These are phyloP conservation scores for Leucogyrophana mollusca DNA, from an alignment of 768 basidiomycete genomes.

Conservation along the genomic window DNA sequence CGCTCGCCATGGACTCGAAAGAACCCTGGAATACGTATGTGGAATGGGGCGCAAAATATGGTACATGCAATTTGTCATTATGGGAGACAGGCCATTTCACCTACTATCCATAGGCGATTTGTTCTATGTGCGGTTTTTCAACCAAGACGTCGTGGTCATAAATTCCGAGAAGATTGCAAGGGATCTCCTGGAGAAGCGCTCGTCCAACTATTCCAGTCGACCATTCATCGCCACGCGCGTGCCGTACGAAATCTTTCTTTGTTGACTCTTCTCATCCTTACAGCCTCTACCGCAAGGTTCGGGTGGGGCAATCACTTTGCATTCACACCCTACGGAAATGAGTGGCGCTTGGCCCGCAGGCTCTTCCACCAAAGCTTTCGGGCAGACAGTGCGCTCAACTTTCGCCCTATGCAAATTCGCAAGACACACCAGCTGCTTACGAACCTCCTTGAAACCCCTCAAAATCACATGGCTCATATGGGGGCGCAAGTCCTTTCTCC, in stretches of 20 bases:
- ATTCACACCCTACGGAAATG: slow-evolving; percentile 26
- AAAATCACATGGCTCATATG: slow-evolving; percentile 21
- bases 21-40: slow-evolving; percentile 15
- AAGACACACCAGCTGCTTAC: slow-evolving; percentile 16
- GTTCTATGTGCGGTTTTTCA: slow-evolving; percentile 26
- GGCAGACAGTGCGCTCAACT: slow-evolving; percentile 17
- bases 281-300: slow-evolving; percentile 14
- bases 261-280: background rate
- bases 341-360: slow-evolving; percentile 30
- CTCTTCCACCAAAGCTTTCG: slow-evolving; percentile 28
- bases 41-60: slow-evolving; percentile 31
- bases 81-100: background rate
- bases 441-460: slow-evolving; percentile 19
- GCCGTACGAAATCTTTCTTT: background rate
- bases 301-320: slow-evolving; percentile 25
- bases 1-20: background rate
- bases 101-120: slow-evolving; percentile 20
- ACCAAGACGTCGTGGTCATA: slow-evolving; percentile 27
- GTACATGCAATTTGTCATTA: slow-evolving; percentile 7
- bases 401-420: slow-evolving; percentile 17
- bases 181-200: slow-evolving; percentile 36
- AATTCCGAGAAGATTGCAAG: slow-evolving; percentile 29
- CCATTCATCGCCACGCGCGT: slow-evolving; percentile 9
- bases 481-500: slow-evolving; percentile 9
- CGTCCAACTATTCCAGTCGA: slow-evolving; percentile 36